These are phyloP conservation scores for Penicillium sp. DNA, from an alignment of 2,329 filamentous ascomycete species.

Conservation along the genomic window DNA sequence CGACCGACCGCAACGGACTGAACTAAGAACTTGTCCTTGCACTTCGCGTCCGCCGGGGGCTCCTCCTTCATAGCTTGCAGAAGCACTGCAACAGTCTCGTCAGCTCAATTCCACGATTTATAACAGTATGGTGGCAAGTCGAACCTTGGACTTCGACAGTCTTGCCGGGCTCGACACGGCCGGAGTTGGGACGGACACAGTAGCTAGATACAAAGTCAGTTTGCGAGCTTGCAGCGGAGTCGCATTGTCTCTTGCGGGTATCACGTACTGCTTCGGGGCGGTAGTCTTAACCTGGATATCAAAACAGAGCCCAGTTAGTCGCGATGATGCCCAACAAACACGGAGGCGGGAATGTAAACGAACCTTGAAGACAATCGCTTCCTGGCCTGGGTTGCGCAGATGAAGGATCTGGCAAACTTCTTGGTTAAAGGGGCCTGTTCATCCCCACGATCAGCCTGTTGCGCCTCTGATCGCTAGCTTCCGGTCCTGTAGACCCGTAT, in stretches of 20 bases:
- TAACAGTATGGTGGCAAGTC: constrained; percentile 4
- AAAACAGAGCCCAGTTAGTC: constrained; percentile 23
- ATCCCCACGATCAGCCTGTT: constrained; percentile 19
- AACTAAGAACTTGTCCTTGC: constrained; percentile 96
- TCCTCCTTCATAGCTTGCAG: constrained; percentile 98
- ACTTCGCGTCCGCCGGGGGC: constrained; percentile 79
- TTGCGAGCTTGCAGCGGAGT: neutral
- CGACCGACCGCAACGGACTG: constrained; percentile 82
- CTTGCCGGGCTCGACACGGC: constrained; percentile 85
- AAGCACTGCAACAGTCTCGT: constrained; percentile 61
- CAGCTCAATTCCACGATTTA: constrained; percentile 11
- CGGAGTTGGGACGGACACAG: constrained; percentile 95
- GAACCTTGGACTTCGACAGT: constrained; percentile 90
- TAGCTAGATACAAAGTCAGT: constrained; percentile 61
- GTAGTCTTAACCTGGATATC: constrained; percentile 87
- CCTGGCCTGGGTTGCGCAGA: constrained; percentile 56
- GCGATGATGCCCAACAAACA: constrained; percentile 16
- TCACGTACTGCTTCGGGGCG: constrained; percentile 89
- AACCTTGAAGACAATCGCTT: constrained; percentile 65
- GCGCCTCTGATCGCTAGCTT: neutral
- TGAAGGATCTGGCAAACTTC: constrained; percentile 63
- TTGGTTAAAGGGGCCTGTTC: constrained; percentile 60
- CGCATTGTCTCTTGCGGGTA: constrained; percentile 12
- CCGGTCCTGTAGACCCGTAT: constrained; percentile 2
- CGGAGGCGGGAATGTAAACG: constrained; percentile 19